These are phyloP conservation scores for Suhomyces bokatorum DNA, from an alignment of 1,139 yeast species.

Conservation along the genomic window DNA sequence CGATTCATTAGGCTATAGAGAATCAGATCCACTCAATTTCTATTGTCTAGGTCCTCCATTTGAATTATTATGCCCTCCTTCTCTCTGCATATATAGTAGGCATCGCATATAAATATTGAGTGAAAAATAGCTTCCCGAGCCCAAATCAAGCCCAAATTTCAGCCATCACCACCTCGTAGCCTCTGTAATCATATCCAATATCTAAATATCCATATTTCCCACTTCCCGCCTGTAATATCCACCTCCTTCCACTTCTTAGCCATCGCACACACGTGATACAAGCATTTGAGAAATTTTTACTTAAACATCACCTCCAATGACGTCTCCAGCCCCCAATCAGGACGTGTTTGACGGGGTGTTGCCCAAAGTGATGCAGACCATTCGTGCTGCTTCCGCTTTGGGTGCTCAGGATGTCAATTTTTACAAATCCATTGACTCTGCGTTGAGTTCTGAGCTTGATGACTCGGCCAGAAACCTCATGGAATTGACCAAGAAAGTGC, in stretches of 20 bases:
- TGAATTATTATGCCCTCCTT: no score
- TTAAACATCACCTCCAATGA: conserved; percentile 2
- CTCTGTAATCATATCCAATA: no score
- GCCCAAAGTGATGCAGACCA: conserved; percentile 52
- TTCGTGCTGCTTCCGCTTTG: conserved; percentile 70
- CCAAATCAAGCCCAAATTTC: background rate
- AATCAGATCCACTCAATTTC: no score
- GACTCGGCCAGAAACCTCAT: conserved; percentile 47
- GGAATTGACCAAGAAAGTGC: conserved; percentile 52
- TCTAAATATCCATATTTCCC: no score
- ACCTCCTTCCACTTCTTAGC: background rate
- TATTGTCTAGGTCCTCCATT: no score
- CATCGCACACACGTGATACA: conserved; percentile 6
- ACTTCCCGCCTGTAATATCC: background rate
- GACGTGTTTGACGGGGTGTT: conserved; percentile 27
- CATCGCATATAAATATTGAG: no score
- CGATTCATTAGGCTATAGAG: no score
- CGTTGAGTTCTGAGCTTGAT: conserved; percentile 45
- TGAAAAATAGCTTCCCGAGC: no score
- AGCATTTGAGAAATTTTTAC: conserved; percentile 1
- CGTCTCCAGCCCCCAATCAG: conserved; percentile 1
- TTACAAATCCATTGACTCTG: conserved; percentile 64
- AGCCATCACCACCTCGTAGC: no score
- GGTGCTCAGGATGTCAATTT: conserved; percentile 82
- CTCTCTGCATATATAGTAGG: no score